Conservation (phyloP, 306 rosid species). For the Carpinus viminea region DNA sequence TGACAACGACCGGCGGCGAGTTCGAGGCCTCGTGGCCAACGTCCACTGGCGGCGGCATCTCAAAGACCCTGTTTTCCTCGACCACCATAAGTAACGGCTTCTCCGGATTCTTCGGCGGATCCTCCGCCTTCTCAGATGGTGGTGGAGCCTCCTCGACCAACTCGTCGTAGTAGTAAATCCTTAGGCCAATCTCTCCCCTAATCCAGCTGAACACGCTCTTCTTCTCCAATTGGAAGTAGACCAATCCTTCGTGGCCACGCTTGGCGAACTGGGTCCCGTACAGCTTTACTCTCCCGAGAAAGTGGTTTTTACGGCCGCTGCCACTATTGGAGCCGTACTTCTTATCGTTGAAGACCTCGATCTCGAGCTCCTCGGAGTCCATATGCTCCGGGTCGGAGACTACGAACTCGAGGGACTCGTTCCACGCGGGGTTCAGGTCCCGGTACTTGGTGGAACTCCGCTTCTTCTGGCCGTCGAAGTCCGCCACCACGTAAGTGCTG, state of each 20-base stretch:
- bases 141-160: conserved; percentile 40
- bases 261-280: conserved; percentile 67
- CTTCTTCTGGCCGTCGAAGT: conserved; percentile 85
- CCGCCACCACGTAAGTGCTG: conserved; percentile 80
- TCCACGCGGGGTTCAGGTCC: conserved; percentile 82
- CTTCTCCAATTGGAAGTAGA: conserved; percentile 73
- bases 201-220: conserved; percentile 88
- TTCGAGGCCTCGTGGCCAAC: conserved; percentile 36
- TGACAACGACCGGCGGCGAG: conserved; percentile 57
- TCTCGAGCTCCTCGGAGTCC: conserved; percentile 85
- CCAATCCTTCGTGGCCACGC: conserved; percentile 75
- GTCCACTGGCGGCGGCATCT: conserved; percentile 39
- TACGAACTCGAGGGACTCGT: conserved; percentile 72
- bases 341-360: conserved; percentile 88
- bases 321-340: conserved; percentile 58
- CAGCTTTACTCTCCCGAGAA: conserved; percentile 79
- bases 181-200: conserved; percentile 75
- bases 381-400: conserved; percentile 83
- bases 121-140: conserved; percentile 18
- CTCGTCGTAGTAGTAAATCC: conserved; percentile 68
- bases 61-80: conserved; percentile 58
- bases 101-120: conserved; percentile 31
- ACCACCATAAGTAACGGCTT: conserved; percentile 30
- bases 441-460: conserved; percentile 70
- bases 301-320: conserved; percentile 74